Evolutionary conservation across 331 rosid species (phyloP), one percentile per base, ranked within the genome.

Genomic region (Pyrus hybrid): DNA sequence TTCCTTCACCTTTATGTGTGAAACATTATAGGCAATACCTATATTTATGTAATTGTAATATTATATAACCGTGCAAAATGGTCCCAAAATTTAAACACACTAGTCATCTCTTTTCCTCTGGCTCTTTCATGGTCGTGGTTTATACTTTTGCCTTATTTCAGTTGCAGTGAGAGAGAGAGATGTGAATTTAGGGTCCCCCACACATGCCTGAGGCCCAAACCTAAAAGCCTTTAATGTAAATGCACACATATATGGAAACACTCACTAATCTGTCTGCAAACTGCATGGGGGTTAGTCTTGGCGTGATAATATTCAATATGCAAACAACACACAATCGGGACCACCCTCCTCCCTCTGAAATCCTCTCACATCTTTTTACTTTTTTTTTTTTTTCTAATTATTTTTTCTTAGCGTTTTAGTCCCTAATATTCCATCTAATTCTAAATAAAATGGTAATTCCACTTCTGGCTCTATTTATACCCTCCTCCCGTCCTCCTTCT

Each of bases 231-330:
- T 37, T 37, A 37, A 37, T 37, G 45, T 9, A 37, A 37, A 37
- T 37, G 45, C 4, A 37, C 4, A 37, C 13, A 37, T 9, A 37
- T 37, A 37, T 37, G 45, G 45, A 37, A 37, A 37, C 13, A 37
- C 45, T 37, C 45, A 37, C 13, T 37, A 37, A 9, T 85, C 57
- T 85, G 72, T 83, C 97, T 86, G 91, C 81, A 83, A 89, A 88
- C 86, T 91, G 92, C 94, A 95, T 92, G 93, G 86, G 86, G 83
- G 62, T 45, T 80, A 70, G 85, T 80, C 87, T 87, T 87, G 89
- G 97, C 96, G 97, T 90, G 57, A 90, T 90, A 83, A 84, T 95
- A 89, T 95, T 95, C 97, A 95, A 90, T 86, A 87, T 88, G 51
- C 32, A 60, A 60, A 77, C 86, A 86, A 80, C 45, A 37, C 45